Conservation (phyloP, 225 moss, liverwort and hornwort species). For the Rhytidiadelphus loreus region DNA sequence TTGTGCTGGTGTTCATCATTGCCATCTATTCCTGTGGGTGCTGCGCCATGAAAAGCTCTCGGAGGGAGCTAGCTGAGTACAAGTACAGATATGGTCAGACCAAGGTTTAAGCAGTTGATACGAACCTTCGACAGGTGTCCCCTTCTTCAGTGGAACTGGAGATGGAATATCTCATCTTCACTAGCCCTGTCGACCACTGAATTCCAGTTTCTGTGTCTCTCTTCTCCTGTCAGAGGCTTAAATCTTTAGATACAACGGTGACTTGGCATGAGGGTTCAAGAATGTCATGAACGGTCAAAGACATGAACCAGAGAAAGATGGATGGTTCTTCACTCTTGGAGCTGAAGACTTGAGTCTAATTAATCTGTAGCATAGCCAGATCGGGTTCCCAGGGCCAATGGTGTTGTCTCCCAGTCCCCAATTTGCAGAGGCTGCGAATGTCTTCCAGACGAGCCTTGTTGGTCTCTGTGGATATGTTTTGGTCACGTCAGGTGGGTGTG, state of each 20-base stretch:
- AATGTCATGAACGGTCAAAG: background rate
- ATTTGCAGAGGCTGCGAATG: no score
- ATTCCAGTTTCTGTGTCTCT: background rate
- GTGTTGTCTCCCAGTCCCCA: no score
- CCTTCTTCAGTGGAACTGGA: background rate
- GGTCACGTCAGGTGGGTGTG: no score
- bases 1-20: constrained; percentile 52
- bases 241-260: background rate
- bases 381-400: background rate
- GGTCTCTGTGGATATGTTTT: no score
- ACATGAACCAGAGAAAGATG: background rate
- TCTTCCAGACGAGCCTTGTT: no score
- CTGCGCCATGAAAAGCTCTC: constrained; percentile 58
- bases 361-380: background rate
- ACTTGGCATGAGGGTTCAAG: background rate
- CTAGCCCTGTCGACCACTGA: background rate
- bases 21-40: constrained; percentile 74
- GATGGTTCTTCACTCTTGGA: background rate
- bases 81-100: constrained; percentile 20
- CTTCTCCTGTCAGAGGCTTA: background rate
- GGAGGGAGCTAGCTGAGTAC: constrained; percentile 18
- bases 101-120: background rate
- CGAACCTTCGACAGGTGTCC: background rate
- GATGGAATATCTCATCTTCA: background rate
- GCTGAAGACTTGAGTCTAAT: background rate